A percentile compares a stretch with the other conserved stretches of the same genome.
Evolutionary conservation across 306 rosid genomes (phyloP).

Genomic region (Cicer yamashitae): DNA sequence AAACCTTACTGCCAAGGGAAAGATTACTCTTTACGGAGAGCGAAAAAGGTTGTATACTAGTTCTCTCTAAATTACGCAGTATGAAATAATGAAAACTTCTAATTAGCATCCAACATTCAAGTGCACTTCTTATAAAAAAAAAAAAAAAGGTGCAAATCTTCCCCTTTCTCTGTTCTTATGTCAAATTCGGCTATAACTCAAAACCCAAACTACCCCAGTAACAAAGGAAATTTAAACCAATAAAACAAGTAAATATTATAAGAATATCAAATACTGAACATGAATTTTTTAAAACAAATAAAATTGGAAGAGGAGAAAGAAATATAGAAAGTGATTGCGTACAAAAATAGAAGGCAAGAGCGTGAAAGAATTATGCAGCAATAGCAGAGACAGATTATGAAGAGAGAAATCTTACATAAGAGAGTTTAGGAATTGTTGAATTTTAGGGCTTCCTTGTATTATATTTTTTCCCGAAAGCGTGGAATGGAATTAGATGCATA

Average conservation of each 20-base stretch:
- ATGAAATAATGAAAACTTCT: neutral
- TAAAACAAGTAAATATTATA: neutral
- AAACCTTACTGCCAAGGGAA: neutral
- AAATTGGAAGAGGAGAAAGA: neutral
- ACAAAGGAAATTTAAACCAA: slow-evolving; percentile 1
- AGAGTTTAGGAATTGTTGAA: neutral
- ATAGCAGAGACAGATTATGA: neutral
- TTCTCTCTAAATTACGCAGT: slow-evolving; percentile 12
- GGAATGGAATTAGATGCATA: slow-evolving; percentile 3
- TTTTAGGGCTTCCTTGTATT: slow-evolving; percentile 5
- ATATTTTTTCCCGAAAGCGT: slow-evolving; percentile 7
- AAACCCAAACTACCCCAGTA: neutral
- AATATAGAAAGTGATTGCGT: neutral
- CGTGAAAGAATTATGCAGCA: neutral
- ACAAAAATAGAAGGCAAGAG: neutral
- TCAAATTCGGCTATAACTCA: neutral
- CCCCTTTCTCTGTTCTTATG: neutral
- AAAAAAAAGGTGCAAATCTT: too few relatives aligned
- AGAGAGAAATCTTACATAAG: slow-evolving; percentile 3
- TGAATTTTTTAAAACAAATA: neutral
- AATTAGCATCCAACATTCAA: neutral
- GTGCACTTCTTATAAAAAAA: neutral
- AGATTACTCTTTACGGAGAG: neutral
- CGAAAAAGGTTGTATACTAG: neutral
- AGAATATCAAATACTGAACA: neutral